Base-by-base conservation (phyloP, 768 basidiomycete genomes). In the Termitomyces bulborhizus region DNA sequence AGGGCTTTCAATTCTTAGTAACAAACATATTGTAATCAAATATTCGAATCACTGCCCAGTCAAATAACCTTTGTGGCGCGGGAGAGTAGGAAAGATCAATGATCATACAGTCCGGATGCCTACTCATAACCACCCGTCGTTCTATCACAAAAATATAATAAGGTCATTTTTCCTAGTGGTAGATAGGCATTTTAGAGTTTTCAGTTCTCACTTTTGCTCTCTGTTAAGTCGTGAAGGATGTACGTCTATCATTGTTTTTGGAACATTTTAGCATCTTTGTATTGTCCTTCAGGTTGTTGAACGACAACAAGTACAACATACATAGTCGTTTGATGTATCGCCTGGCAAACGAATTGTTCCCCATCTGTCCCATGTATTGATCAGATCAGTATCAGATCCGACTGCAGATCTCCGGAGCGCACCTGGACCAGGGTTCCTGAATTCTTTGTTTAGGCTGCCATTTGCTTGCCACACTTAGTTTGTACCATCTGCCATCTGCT, bases 191-290 rank as follows among this genome's bases (percentile, higher is more conserved):
- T 37, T 37, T 15, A 16, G 36, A 37, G 36, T 37, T 37, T 36
- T 12, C 12, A 34, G 12, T 34, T 77, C 60, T 78, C 8, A 3
- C 9, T 32, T 32, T 74, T 3, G 80, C 78, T 88, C 88, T 90
- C 5, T 65, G 63, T 86, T 88, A 65, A 84, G 31, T 32, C 9
- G 8, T 32, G 31, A 32, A 32, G 8, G 85, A 11, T 3, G 88
- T 85, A 64, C 82, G 0, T 88, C 85, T 85, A 0, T 83, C 84
- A 41, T 83, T 72, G 1, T 72, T 62, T 68, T 29, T 92, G 92
- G 74, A 90, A 92, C 55, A 75, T 78, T 60, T 77, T 80, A 1
- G 7, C 46, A 93, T 65, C 60, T 79, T 84, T 1, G 90, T 90
- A 31, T 73, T 74, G 16, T 73, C 73, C 34, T 70, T 61, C 85